Evolutionary conservation across 192 early-diverging fungal species (phyloP).

Genomic region (Spizellomyces punctatus): DNA sequence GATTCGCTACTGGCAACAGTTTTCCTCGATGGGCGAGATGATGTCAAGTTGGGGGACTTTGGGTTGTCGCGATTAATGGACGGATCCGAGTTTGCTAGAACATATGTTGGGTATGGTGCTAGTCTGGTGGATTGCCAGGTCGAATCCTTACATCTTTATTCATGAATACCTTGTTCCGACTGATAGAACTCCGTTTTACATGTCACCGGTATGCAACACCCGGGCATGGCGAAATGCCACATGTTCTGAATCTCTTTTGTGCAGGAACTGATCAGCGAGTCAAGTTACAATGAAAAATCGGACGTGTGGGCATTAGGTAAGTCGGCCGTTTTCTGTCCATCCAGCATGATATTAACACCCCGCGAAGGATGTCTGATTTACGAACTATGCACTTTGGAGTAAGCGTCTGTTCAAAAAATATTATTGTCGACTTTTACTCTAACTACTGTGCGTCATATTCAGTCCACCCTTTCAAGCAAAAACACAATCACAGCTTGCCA

Average conservation of each 20-base stretch:
- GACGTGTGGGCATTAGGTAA: slow-evolving; percentile 76
- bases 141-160: too few relatives aligned
- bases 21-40: slow-evolving; percentile 65
- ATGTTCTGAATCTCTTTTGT: slow-evolving; percentile 6
- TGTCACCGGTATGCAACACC: slow-evolving; percentile 63
- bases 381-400: slow-evolving; percentile 76
- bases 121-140: too few relatives aligned
- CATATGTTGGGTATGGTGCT: slow-evolving; percentile 68
- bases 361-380: slow-evolving; percentile 63
- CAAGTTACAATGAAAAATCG: slow-evolving; percentile 68
- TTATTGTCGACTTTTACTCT: background rate
- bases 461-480: slow-evolving; percentile 76
- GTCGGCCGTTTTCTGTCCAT: background rate
- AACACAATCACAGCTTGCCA: slow-evolving; percentile 55
- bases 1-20: slow-evolving; percentile 31
- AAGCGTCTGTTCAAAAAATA: slow-evolving; percentile 12
- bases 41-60: slow-evolving; percentile 80
- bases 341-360: background rate
- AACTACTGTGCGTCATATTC: background rate
- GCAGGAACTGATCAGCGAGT: slow-evolving; percentile 65
- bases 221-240: background rate
- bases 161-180: background rate
- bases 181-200: slow-evolving; percentile 71
- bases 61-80: slow-evolving; percentile 69
- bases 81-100: slow-evolving; percentile 68